phyloP scores from a whole-genome alignment of 2,329 filamentous ascomycete genomes.

The Colletotrichum sidae region DNA sequence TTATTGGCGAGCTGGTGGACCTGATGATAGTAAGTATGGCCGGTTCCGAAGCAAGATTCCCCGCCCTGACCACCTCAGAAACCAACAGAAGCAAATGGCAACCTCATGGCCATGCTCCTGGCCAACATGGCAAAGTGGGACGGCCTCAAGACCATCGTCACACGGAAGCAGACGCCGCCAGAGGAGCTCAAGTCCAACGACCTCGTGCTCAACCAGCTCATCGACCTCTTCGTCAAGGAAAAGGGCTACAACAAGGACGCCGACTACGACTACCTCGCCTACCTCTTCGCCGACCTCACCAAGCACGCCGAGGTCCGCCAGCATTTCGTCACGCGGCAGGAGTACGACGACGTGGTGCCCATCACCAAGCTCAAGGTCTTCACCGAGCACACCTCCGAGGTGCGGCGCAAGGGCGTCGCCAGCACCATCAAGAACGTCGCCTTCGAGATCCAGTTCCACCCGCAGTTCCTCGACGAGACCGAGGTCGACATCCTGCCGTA shows the following conservation, averaged over 20 bases:
- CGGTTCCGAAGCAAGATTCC: conserved; percentile 33
- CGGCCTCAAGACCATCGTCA: conserved; percentile 75
- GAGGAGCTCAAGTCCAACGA: conserved; percentile 78
- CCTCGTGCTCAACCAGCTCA: conserved; percentile 85
- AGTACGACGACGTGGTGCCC: conserved; percentile 87
- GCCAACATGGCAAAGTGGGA: conserved; percentile 91
- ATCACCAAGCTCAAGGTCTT: conserved; percentile 94
- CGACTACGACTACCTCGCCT: conserved; percentile 92
- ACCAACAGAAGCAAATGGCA: conserved; percentile 81
- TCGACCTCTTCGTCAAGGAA: conserved; percentile 95
- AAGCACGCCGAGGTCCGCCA: conserved; percentile 81
- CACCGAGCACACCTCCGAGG: conserved; percentile 86
- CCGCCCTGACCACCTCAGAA: conserved; percentile 57
- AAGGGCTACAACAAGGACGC: conserved; percentile 88
- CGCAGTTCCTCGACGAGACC: conserved; percentile 75
- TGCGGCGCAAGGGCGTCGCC: conserved; percentile 93
- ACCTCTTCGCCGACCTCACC: conserved; percentile 92
- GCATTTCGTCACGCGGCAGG: conserved; percentile 79
- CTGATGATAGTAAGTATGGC: conserved; percentile 76
- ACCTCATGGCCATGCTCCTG: conserved; percentile 89
- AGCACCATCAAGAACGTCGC: conserved; percentile 94
- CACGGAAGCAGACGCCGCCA: conserved; percentile 75
- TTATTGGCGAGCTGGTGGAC: conserved; percentile 78
- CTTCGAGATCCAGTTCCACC: conserved; percentile 83
- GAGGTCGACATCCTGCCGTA: conserved; percentile 89